phyloP scores from a whole-genome alignment of 2,329 filamentous ascomycete genomes.

The Coniochaeta sp. region DNA sequence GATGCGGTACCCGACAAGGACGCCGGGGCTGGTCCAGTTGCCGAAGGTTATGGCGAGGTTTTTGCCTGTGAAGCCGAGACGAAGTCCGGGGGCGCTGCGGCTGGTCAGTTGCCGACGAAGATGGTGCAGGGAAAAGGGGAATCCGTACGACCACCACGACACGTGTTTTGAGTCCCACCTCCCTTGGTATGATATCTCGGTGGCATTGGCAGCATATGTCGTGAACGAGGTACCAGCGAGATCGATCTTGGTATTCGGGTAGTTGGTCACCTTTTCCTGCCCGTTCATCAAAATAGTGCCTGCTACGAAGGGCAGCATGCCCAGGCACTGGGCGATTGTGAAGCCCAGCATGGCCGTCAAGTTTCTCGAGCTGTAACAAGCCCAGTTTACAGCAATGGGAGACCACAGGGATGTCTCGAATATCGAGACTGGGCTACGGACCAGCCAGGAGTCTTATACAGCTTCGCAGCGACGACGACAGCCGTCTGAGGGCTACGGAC shows the following conservation, averaged over 20 bases:
- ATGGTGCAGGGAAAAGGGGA: neutral
- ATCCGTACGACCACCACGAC: slow-evolving; percentile 51
- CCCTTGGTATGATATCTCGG: slow-evolving; percentile 53
- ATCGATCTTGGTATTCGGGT: slow-evolving; percentile 30
- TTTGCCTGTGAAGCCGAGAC: slow-evolving; percentile 46
- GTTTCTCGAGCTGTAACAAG: neutral
- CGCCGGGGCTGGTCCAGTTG: slow-evolving; percentile 37
- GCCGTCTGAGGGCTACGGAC: neutral
- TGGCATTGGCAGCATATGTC: slow-evolving; percentile 41
- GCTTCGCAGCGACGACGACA: neutral
- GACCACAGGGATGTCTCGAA: too few species aligned
- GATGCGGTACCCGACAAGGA: slow-evolving; percentile 50
- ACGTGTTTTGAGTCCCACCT: slow-evolving; percentile 54
- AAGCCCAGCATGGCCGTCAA: slow-evolving; percentile 8
- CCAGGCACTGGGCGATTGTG: slow-evolving; percentile 11
- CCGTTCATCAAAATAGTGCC: slow-evolving; percentile 31
- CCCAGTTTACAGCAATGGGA: too few species aligned
- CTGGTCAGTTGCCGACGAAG: neutral
- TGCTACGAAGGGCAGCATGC: slow-evolving; percentile 11
- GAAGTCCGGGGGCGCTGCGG: slow-evolving; percentile 40
- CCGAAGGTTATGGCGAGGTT: slow-evolving; percentile 47
- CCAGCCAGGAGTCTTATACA: too few species aligned
- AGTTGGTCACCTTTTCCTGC: slow-evolving; percentile 31
- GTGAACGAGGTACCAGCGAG: slow-evolving; percentile 22
- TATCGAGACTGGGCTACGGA: neutral